Base-by-base conservation (phyloP, 1,284 basidiomycete species). In the Sporisorium iseilematis-ciliati region DNA sequence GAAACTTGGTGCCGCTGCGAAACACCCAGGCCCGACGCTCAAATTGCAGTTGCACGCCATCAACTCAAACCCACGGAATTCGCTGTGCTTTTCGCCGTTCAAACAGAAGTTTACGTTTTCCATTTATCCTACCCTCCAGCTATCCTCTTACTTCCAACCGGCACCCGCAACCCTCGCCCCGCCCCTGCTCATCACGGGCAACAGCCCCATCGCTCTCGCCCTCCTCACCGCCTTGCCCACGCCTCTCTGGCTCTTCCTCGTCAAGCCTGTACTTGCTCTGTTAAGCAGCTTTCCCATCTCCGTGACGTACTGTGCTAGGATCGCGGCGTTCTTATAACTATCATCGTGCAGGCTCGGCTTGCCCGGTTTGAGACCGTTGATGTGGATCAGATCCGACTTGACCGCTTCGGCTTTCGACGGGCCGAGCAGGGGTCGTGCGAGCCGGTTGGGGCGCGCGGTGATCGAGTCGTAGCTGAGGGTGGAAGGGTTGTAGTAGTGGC, bases 121-220 rank as follows among this genome's bases (percentile, higher is more conserved):
- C n/a, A n/a, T n/a, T n/a, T n/a, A n/a, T n/a, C n/a, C n/a, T n/a
- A n/a, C n/a, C n/a, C n/a, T n/a, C n/a, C n/a, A n/a, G n/a, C n/a
- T n/a, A n/a, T 5, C 14, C 31, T 14, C 18, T 26, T 41, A 77
- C 62, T 73, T 73, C 75, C 69, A 73, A 0, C 75, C 75, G 14
- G 75, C 70, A 50, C 68, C 76, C 20, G 66, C 57, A 52, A 33
- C 57, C 42, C 69, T 42, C 2, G 70, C 43, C 1, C 79, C 78
- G 21, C 79, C 78, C 3, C 79, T 61, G 52, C 75, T 80, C 67
- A 80, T 69, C 3, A 82, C 77, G 2, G 93, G 92, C 69, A 97
- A 90, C 66, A 95, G 85, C 50, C 95, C 95, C 92, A 97, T 95
- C 88, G 92, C 92, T 86, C 93, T 93, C 57, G 96, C 93, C 61